These are phyloP conservation scores for Leishmania guyanensis DNA, from an alignment of 208 protist genomes.

Conservation along the genomic window DNA sequence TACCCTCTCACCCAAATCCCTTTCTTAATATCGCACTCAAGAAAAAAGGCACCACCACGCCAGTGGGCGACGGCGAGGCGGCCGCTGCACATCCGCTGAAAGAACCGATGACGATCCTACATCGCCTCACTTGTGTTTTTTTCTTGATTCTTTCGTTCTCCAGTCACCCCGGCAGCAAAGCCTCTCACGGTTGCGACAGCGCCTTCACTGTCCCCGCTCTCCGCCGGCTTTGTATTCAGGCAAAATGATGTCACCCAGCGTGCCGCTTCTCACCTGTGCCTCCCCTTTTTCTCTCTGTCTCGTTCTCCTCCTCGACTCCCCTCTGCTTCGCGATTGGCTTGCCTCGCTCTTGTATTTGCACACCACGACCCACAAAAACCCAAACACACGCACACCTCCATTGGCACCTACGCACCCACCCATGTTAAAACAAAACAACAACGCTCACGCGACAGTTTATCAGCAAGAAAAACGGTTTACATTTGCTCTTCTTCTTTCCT, in stretches of 20 bases:
- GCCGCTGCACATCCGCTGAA: too few species aligned
- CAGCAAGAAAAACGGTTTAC: constrained; percentile 5
- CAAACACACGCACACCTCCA: background rate
- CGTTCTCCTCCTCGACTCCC: background rate
- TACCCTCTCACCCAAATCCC: background rate
- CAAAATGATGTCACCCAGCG: background rate
- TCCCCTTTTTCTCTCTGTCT: constrained; percentile 2
- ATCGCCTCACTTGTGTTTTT: background rate
- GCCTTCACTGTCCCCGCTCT: background rate
- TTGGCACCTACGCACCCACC: too few species aligned
- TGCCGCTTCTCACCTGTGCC: background rate
- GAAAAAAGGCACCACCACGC: background rate
- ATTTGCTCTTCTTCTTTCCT: constrained; percentile 2
- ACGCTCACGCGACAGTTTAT: background rate
- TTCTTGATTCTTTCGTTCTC: background rate
- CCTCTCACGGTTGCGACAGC: background rate
- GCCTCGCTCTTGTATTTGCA: background rate
- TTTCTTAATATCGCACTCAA: background rate
- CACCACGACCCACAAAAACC: background rate
- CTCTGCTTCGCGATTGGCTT: background rate
- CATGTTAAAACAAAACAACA: too few species aligned
- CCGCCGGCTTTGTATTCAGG: background rate
- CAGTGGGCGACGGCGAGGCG: background rate
- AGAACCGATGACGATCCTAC: too few species aligned
- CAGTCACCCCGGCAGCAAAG: background rate